Base-by-base conservation (phyloP, 2,329 filamentous ascomycete genomes). In the Furcasterigmium sp. region DNA sequence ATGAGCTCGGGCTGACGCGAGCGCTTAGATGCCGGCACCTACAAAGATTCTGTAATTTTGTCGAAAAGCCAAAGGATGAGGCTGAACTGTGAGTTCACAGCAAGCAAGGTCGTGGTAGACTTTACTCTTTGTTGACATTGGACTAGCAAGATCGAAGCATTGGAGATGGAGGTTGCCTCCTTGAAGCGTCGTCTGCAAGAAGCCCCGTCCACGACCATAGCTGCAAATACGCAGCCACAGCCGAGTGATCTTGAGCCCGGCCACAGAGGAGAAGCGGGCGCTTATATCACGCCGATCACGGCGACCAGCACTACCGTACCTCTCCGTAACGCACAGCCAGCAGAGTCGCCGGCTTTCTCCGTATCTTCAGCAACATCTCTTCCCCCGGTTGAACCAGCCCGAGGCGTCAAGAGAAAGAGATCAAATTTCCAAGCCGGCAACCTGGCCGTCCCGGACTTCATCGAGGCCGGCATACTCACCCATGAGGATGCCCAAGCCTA, bases 31-130 rank as follows among this genome's bases (percentile, higher is more conserved):
- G 56, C 32, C 46, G 43, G 8, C 39, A 29, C 8, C 41, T 53
- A n/a, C 49, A 36, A 7, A 58, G 53, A 43, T 30, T 20, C 8
- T 58, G 56, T 36, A 40, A 43, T 8, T 58, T 53, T 41, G 47
- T 45, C 4, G 51, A 57, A 28, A 46, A 39, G 13, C 53, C 54
- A 4, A 55, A 50, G 14, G 53, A 56, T 9, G 46, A 47, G 2
- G 46, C 53, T 25, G 44, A 53, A 23, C 23, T 51, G 53, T 54
- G 43, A 9, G 37, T 15, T n/a, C 4, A 7, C 15, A 15, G 4
- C 7, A n/a, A 7, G 4, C 15, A 9, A 3, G 4, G 32, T 8
- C 14, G 11, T 35, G 6, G 32, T 4, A 32, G n/a, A 15, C n/a
- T n/a, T 11, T 11, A n/a, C n/a, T 17, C 32, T 17, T 35, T 9